phyloP scores from a whole-genome alignment of 2,329 filamentous ascomycete species.

The Macrophomina pseudophaseolina region DNA sequence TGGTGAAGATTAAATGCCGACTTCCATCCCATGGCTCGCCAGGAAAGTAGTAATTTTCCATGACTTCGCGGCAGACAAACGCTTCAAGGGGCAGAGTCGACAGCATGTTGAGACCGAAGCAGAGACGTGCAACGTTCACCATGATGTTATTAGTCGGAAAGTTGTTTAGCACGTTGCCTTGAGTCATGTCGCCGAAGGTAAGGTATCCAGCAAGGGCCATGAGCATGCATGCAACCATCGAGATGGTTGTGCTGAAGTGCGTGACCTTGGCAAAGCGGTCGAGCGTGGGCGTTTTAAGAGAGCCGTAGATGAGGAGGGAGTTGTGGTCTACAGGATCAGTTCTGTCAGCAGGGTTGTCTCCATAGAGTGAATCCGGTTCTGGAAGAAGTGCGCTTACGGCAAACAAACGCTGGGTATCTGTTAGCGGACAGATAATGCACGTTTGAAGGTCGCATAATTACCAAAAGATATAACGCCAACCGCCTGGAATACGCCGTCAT shows the following conservation, averaged over 20 bases:
- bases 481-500: conserved; percentile 88
- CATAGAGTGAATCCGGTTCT: not conserved
- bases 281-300: conserved; percentile 88
- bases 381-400: conserved; percentile 55
- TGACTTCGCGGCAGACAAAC: conserved; percentile 96
- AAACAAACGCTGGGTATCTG: conserved; percentile 63
- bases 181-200: conserved; percentile 87
- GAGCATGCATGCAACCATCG: conserved; percentile 85
- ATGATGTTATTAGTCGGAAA: conserved; percentile 88
- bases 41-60: conserved; percentile 82
- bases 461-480: conserved; percentile 97
- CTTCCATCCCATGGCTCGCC: conserved; percentile 78
- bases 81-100: conserved; percentile 95
- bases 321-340: conserved; percentile 71
- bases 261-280: conserved; percentile 94
- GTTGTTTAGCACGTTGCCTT: conserved; percentile 98
- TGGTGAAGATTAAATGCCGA: conserved; percentile 86
- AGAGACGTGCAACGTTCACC: conserved; percentile 93
- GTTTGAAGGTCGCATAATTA: conserved; percentile 14
- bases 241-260: conserved; percentile 89
- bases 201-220: conserved; percentile 91
- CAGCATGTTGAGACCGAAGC: conserved; percentile 98
- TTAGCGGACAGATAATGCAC: conserved; percentile 28
- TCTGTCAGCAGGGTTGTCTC: not conserved
- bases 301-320: conserved; percentile 95